phyloP scores from a whole-genome alignment of 2,329 filamentous ascomycete genomes.

The Myrmaecium sp. region DNA sequence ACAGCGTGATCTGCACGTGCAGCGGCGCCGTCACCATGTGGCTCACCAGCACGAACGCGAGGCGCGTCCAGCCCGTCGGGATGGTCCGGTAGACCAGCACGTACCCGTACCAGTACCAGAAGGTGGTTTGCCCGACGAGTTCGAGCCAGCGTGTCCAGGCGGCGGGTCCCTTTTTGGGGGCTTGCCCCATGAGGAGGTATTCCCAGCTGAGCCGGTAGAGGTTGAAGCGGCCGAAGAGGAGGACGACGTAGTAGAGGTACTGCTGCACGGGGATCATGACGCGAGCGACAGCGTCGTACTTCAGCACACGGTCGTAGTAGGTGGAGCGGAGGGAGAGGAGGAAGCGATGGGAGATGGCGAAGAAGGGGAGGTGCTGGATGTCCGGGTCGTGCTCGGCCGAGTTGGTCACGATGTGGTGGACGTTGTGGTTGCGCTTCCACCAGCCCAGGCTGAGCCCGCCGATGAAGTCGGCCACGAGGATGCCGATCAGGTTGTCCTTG shows the following conservation, averaged over 20 bases:
- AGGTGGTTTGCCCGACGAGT: conserved; percentile 43
- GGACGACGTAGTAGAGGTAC: conserved; percentile 52
- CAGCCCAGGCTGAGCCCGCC: conserved; percentile 83
- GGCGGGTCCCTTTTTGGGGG: conserved; percentile 41
- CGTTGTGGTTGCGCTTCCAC: conserved; percentile 96
- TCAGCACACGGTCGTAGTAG: conserved; percentile 49
- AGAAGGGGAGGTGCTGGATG: conserved; percentile 59
- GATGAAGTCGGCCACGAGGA: conserved; percentile 75
- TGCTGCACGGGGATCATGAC: conserved; percentile 43
- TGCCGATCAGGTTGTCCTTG: conserved; percentile 68
- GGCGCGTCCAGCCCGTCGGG: conserved; percentile 39
- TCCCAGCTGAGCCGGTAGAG: conserved; percentile 51
- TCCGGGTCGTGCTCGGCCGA: conserved; percentile 90
- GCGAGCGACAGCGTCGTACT: conserved; percentile 44
- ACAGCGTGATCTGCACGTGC: conserved; percentile 56
- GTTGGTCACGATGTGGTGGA: conserved; percentile 93
- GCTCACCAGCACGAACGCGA: conserved; percentile 45
- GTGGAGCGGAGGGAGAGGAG: conserved; percentile 45
- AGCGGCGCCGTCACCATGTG: conserved; percentile 51
- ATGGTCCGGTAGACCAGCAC: conserved; percentile 43
- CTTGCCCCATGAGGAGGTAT: conserved; percentile 40
- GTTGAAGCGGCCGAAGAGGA: conserved; percentile 55
- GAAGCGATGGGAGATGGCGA: conserved; percentile 49
- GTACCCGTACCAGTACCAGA: conserved; percentile 54
- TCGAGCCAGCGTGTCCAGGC: conserved; percentile 54